These are phyloP conservation scores for Eucalyptus pauciflora DNA, from an alignment of 345 rosid genomes.

Conservation along the genomic window DNA sequence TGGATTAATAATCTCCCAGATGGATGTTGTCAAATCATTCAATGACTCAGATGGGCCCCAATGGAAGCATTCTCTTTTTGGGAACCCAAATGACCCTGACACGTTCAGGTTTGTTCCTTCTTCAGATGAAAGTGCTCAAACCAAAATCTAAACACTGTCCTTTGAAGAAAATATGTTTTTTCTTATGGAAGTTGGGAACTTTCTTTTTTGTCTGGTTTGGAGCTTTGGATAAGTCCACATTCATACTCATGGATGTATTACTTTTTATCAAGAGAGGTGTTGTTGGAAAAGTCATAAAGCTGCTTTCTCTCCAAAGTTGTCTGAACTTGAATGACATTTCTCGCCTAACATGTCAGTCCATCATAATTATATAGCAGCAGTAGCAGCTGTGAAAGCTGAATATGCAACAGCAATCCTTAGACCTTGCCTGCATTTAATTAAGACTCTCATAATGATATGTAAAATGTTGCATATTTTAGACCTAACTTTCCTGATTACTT, in stretches of 20 bases:
- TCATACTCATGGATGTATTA: not conserved
- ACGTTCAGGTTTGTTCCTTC: slow-evolving; percentile 59
- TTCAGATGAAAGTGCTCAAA: not conserved
- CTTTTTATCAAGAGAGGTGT: not conserved
- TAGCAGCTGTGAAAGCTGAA: not conserved
- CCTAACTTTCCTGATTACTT: not conserved
- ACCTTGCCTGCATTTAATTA: not conserved
- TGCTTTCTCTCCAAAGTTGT: not conserved
- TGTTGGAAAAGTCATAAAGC: not conserved
- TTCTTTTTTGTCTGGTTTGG: not conserved
- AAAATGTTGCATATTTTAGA: not conserved
- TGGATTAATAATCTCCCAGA: slow-evolving; percentile 15
- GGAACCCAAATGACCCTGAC: slow-evolving; percentile 91
- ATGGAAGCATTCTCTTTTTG: slow-evolving; percentile 91
- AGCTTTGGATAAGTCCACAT: not conserved
- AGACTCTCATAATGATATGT: not conserved
- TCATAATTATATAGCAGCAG: not conserved
- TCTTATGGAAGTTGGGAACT: not conserved
- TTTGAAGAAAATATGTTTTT: not conserved
- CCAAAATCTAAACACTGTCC: not conserved
- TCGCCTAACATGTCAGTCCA: not conserved
- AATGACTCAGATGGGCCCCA: slow-evolving; percentile 76
- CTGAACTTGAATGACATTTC: not conserved
- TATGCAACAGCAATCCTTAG: not conserved
- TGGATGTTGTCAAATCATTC: slow-evolving; percentile 79